A percentile compares a stretch with the other conserved stretches of the same genome.
Conservation (phyloP, 371 early-diverging fungal genomes). For the Choanephora cucurbitarum region DNA sequence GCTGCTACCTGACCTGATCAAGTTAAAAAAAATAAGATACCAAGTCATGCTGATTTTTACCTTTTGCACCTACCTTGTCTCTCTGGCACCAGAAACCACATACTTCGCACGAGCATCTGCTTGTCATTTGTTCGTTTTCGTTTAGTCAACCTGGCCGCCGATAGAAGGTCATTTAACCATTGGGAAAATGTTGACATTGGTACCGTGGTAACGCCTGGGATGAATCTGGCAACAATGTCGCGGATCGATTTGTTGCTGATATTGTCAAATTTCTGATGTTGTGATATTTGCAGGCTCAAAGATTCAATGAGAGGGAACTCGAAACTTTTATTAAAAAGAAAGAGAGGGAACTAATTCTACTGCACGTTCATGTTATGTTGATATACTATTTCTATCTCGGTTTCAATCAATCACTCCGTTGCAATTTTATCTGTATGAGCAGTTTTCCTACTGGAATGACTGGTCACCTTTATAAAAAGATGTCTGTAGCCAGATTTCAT, state of each 20-base stretch:
- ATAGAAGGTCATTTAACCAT: conserved; percentile 6
- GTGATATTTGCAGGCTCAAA: no score
- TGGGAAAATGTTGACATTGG: conserved; percentile 6
- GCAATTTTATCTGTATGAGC: no score
- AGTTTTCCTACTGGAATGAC: no score
- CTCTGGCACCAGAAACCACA: conserved; percentile 7
- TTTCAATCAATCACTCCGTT: no score
- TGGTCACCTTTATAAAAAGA: no score
- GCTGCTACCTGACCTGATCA: conserved; percentile 7
- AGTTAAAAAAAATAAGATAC: conserved; percentile 3
- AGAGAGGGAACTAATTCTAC: no score
- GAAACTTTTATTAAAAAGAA: no score
- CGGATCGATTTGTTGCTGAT: conserved; percentile 8
- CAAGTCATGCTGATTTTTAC: neutral
- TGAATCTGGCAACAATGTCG: conserved; percentile 7
- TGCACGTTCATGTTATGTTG: no score
- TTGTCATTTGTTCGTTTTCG: conserved; percentile 7
- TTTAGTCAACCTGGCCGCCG: conserved; percentile 4
- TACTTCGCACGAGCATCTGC: conserved; percentile 5
- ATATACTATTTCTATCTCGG: no score
- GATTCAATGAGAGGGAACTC: no score
- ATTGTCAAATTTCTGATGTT: conserved; percentile 6
- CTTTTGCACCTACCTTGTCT: conserved; percentile 4
- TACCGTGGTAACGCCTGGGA: conserved; percentile 6
- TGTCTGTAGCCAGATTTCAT: no score